Base-by-base conservation (phyloP, 768 basidiomycete species). In the Zangia roseola region DNA sequence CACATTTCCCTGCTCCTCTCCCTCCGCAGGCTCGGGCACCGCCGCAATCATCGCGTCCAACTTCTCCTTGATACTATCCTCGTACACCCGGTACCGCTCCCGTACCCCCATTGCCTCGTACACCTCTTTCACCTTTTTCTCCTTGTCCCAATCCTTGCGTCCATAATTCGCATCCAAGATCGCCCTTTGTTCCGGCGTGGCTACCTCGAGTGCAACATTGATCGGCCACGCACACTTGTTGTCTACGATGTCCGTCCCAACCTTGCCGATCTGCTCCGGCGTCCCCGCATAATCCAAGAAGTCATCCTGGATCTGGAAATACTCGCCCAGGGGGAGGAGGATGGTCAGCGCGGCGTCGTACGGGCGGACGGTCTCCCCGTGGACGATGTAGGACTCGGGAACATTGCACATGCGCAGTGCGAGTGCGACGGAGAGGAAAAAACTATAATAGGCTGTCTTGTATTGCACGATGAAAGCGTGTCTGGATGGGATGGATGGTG, bases 161-260 rank as follows among this genome's bases (percentile, higher is more conserved):
- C 85, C 84, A 61, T 89, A 88, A 66, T 83, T 82, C 19, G 73
- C 78, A 59, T 86, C 83, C n/a, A 86, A 73, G 21, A 82, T 64
- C 23, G 66, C 65, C 30, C 80, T 77, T 65, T 87, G 85, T n/a
- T 62, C 76, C 0, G 80, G 71, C 5, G 71, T 74, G 2, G 78
- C 82, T 35, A 74, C 65, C 16, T 71, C 67, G 49, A 98, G 76
- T 24, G 93, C 97, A 19, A 82, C 84, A 71, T 97, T 97, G 68
- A 98, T 78, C 58, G 86, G 86, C 97, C 95, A 99, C 16, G 88
- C 88, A 70, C 95, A 98, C 74, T 99, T 99, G 82, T 97, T 97
- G 71, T 99, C 95, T 50, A 97, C 69, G 61, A 99, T 99, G 68
- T 98, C 97, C 14, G 95, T 98, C 19, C 95, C 97, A 50, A 99